Conservation (phyloP, 2,329 filamentous ascomycete species). For the Nannizzia gypsea region DNA sequence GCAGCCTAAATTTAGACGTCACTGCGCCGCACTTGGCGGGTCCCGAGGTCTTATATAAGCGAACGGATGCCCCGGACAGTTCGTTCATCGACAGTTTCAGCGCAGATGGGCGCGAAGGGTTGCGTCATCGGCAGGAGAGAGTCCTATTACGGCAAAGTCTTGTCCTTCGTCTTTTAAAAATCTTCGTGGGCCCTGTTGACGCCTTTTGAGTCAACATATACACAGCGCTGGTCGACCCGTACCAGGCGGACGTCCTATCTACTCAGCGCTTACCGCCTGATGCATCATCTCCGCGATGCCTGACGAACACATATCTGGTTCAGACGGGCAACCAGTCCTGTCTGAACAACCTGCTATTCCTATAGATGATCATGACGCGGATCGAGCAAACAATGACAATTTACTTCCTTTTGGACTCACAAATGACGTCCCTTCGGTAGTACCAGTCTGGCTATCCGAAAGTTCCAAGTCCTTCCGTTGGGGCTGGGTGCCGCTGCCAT, state of each 20-base stretch:
- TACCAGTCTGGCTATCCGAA: slow-evolving; percentile 39
- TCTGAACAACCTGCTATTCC: slow-evolving; percentile 24
- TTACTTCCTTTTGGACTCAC: slow-evolving; percentile 13
- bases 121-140: too few relatives aligned
- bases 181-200: too few relatives aligned
- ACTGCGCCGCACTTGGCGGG: too few relatives aligned
- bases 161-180: too few relatives aligned
- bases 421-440: slow-evolving; percentile 16
- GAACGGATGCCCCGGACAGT: too few relatives aligned
- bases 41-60: too few relatives aligned
- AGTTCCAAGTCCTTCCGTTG: slow-evolving; percentile 37
- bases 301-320: slow-evolving; percentile 25
- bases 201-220: too few relatives aligned
- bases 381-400: slow-evolving; percentile 24
- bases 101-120: too few relatives aligned
- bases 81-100: too few relatives aligned
- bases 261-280: not conserved
- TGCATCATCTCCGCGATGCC: not conserved
- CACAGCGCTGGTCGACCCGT: too few relatives aligned
- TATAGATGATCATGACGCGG: slow-evolving; percentile 19
- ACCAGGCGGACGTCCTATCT: not conserved
- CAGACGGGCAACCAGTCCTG: slow-evolving; percentile 14
- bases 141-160: too few relatives aligned
- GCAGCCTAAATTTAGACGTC: too few relatives aligned
- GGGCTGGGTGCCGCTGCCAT: slow-evolving; percentile 37